These are phyloP conservation scores for Marasmius fiardii DNA, from an alignment of 1,284 basidiomycete species.

Conservation along the genomic window DNA sequence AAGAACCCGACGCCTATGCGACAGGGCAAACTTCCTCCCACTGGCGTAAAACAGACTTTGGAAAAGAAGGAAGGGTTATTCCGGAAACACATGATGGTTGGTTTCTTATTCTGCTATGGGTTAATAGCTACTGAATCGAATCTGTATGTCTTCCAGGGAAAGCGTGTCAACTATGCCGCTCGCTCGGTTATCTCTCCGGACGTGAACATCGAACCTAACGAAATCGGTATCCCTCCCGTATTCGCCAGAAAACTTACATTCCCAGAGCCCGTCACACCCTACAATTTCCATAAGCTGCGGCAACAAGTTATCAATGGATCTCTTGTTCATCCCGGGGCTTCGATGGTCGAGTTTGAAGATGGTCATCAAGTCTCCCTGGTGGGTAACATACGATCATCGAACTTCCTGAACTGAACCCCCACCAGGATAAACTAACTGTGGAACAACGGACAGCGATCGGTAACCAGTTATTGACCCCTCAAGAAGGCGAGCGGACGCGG, in stretches of 20 bases:
- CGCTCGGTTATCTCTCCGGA: constrained; percentile 99
- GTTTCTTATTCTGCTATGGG: constrained; percentile 15
- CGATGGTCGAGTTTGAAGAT: constrained; percentile 94
- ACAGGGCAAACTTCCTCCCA: constrained; percentile 90
- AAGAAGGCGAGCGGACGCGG: constrained; percentile 61
- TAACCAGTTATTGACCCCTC: constrained; percentile 94
- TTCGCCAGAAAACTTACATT: constrained; percentile 98
- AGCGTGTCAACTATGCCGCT: constrained; percentile 99
- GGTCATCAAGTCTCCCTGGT: constrained; percentile 84
- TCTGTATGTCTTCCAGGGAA: constrained; percentile 62
- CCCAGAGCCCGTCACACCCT: constrained; percentile 93
- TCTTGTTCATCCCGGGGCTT: constrained; percentile 88
- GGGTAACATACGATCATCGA: constrained; percentile 5
- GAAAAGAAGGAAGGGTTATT: constrained; percentile 99
- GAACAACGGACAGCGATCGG: constrained; percentile 95
- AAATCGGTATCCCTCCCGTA: constrained; percentile 97
- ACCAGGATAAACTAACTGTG: constrained; percentile 77
- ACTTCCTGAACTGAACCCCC: neutral
- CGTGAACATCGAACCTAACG: constrained; percentile 98
- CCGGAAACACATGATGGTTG: constrained; percentile 99
- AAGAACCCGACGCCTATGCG: constrained; percentile 89
- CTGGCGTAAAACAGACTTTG: constrained; percentile 94
- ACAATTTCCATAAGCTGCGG: constrained; percentile 88
- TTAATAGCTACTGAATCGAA: constrained; percentile 6
- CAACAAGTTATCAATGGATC: constrained; percentile 93